Evolutionary conservation across 2,329 filamentous ascomycete genomes (phyloP).

Genomic region (Neocatenulostroma microsporum): DNA sequence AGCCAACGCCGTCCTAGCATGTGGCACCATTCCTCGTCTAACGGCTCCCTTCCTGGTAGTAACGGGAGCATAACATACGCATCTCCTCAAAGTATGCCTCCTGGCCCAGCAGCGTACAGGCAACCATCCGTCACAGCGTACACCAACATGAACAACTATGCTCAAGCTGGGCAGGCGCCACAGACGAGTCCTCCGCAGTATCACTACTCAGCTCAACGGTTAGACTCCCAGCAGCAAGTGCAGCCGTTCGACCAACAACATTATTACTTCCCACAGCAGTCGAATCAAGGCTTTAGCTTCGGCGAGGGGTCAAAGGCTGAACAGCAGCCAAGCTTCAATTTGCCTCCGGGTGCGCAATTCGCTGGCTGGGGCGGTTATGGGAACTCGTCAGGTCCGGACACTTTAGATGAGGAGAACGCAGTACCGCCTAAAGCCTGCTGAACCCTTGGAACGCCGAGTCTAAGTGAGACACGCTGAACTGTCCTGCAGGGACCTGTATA

Average conservation of each 20-base stretch:
- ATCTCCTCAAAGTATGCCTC: constrained; percentile 15
- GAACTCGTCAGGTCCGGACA: constrained; percentile 16
- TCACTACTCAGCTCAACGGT: constrained; percentile 8
- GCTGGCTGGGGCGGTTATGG: constrained; percentile 25
- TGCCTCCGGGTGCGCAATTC: constrained; percentile 21
- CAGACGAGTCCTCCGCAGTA: constrained; percentile 15
- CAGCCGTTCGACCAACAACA: constrained; percentile 6
- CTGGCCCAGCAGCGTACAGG: constrained; percentile 3
- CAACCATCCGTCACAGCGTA: constrained; percentile 6
- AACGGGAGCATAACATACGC: constrained; percentile 16
- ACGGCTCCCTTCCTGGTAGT: constrained; percentile 16
- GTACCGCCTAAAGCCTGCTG: constrained; percentile 23
- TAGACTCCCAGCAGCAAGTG: constrained; percentile 10
- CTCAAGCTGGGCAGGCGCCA: not conserved
- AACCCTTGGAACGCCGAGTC: constrained; percentile 17
- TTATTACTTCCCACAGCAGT: constrained; percentile 4
- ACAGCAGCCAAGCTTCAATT: constrained; percentile 10
- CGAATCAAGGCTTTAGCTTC: constrained; percentile 11
- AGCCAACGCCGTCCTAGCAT: constrained; percentile 19
- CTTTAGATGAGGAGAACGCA: constrained; percentile 26
- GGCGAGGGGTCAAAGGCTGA: constrained; percentile 6
- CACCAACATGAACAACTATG: constrained; percentile 8
- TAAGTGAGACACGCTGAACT: constrained; percentile 8
- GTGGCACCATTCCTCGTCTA: constrained; percentile 21
- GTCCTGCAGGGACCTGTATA: too few species aligned